phyloP scores from a whole-genome alignment of 2,329 filamentous ascomycete species.

The Aureobasidium sp. region DNA sequence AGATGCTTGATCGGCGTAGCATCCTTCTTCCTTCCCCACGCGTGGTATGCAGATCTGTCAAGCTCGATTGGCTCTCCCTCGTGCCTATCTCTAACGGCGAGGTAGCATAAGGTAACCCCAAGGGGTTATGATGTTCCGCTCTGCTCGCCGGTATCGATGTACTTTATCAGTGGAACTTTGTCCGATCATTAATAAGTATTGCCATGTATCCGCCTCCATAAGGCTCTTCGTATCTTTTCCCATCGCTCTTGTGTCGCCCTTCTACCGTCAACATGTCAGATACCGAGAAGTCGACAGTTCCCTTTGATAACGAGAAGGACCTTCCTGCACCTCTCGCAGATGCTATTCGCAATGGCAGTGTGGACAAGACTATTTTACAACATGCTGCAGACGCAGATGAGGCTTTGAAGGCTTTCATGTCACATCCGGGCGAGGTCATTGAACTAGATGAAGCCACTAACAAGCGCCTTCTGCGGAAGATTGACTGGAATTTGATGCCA shows the following conservation, averaged over 20 bases:
- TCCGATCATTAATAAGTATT: neutral
- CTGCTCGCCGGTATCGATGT: slow-evolving; percentile 5
- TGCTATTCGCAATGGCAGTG: slow-evolving; percentile 24
- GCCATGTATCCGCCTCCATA: neutral
- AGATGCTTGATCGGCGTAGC: neutral
- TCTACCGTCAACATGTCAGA: neutral
- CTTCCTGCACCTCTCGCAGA: slow-evolving; percentile 22
- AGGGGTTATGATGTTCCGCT: neutral
- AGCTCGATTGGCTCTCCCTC: neutral
- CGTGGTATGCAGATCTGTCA: neutral
- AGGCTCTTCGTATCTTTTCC: neutral
- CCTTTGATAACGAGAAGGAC: slow-evolving; percentile 23
- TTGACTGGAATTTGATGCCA: slow-evolving; percentile 58
- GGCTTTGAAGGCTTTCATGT: slow-evolving; percentile 51
- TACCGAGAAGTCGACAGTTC: neutral
- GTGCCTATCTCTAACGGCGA: slow-evolving; percentile 8
- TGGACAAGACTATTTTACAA: slow-evolving; percentile 36
- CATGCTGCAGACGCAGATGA: slow-evolving; percentile 55
- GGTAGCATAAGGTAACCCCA: slow-evolving; percentile 4
- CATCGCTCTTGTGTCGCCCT: neutral
- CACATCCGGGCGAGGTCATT: slow-evolving; percentile 42
- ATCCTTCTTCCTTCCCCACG: neutral
- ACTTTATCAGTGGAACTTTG: neutral
- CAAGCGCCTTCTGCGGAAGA: slow-evolving; percentile 51
- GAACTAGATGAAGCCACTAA: slow-evolving; percentile 52